phyloP scores from a whole-genome alignment of 2,329 filamentous ascomycete genomes.

The Clonostachys byssicola region DNA sequence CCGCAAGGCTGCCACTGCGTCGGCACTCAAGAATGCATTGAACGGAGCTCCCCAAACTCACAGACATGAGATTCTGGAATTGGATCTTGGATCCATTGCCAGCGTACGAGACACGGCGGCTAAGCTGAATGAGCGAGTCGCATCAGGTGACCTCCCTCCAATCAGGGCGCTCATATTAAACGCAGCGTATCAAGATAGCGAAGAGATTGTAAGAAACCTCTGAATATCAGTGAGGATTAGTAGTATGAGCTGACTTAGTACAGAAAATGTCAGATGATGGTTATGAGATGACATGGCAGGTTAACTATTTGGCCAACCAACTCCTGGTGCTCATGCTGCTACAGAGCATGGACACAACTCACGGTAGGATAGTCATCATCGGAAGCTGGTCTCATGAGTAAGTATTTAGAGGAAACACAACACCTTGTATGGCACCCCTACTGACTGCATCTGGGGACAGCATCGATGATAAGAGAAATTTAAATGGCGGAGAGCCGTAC shows the following conservation, averaged over 20 bases:
- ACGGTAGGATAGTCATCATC: constrained; percentile 19
- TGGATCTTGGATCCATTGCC: constrained; percentile 22
- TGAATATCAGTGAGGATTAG: background rate
- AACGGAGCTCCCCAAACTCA: constrained; percentile 11
- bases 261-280: constrained; percentile 20
- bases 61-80: constrained; percentile 20
- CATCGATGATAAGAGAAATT: constrained; percentile 18
- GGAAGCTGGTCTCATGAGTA: constrained; percentile 27
- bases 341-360: constrained; percentile 20
- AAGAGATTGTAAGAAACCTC: background rate
- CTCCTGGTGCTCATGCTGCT: constrained; percentile 20
- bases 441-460: constrained; percentile 6
- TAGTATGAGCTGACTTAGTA: background rate
- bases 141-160: constrained; percentile 24
- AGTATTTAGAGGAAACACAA: constrained; percentile 1
- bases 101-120: constrained; percentile 16
- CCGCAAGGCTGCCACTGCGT: constrained; percentile 21
- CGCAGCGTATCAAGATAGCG: constrained; percentile 14
- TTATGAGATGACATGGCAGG: constrained; percentile 22
- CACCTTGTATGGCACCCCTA: background rate
- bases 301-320: constrained; percentile 23
- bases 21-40: constrained; percentile 14
- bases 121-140: constrained; percentile 19
- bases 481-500: constrained; percentile 11
- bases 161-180: constrained; percentile 32